phyloP scores from a whole-genome alignment of 2,329 filamentous ascomycete genomes.

The Penicillium sp. region DNA sequence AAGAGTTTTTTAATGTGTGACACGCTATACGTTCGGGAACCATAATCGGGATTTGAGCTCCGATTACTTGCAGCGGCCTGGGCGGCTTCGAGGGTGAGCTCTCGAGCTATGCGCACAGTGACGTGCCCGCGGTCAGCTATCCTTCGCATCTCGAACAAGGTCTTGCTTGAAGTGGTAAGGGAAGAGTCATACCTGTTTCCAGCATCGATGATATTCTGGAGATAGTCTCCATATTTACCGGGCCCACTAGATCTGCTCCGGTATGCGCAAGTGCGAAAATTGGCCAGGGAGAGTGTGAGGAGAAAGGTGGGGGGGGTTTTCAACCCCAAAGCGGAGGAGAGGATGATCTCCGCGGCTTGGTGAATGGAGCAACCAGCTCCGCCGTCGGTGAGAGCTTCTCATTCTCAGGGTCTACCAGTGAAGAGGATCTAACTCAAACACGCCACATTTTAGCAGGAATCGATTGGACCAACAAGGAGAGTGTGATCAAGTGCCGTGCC shows the following conservation, averaged over 20 bases:
- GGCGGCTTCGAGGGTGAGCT: constrained; percentile 94
- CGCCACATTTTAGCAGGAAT: no score
- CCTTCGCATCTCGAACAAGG: constrained; percentile 1
- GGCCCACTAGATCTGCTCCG: constrained; percentile 16
- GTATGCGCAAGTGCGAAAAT: constrained; percentile 11
- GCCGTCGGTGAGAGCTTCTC: neutral
- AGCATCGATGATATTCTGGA: constrained; percentile 88
- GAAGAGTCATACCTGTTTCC: constrained; percentile 67
- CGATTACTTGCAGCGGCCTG: constrained; percentile 66
- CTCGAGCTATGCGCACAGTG: constrained; percentile 61
- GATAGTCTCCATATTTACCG: constrained; percentile 77
- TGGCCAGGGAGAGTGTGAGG: constrained; percentile 7
- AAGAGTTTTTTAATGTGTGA: constrained; percentile 88
- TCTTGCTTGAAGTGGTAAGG: neutral
- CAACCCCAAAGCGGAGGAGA: constrained; percentile 18
- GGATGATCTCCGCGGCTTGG: constrained; percentile 14
- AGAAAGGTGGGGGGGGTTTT: constrained; percentile 13
- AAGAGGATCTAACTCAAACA: no score
- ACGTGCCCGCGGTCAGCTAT: constrained; percentile 15
- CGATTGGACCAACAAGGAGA: no score
- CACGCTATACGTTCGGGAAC: constrained; percentile 63
- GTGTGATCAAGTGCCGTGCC: neutral
- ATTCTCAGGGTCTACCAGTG: neutral
- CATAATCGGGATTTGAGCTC: constrained; percentile 49
- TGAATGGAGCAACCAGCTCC: neutral